Conservation (phyloP, 257 asterid genomes). For the Nicotiana attenuata region DNA sequence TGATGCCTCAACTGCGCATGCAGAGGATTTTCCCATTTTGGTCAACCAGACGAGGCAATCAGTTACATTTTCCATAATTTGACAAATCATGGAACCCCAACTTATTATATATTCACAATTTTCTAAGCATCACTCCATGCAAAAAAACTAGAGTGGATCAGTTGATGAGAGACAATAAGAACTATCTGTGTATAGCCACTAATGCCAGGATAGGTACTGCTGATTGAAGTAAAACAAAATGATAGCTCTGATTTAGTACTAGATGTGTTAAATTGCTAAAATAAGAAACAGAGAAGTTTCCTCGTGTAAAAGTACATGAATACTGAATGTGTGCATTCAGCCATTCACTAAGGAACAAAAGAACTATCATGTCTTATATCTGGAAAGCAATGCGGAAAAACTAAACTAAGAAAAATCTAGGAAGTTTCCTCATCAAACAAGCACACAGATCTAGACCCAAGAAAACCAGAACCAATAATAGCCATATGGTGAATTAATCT, state of each 20-base stretch:
- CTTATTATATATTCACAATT: not conserved
- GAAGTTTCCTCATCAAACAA: not conserved
- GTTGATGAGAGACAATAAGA: not conserved
- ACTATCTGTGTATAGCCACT: not conserved
- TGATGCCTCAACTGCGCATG: not conserved
- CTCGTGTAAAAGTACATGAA: not conserved
- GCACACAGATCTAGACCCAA: not conserved
- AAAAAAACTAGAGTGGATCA: not conserved
- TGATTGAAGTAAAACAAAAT: not conserved
- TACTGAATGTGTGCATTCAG: not conserved
- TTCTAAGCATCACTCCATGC: not conserved
- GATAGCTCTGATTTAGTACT: not conserved
- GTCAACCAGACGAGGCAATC: not conserved
- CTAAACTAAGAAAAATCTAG: not conserved
- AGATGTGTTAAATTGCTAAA: not conserved
- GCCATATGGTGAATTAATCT: not conserved
- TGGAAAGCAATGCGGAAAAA: not conserved
- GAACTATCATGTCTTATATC: not conserved
- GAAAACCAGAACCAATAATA: too few relatives aligned
- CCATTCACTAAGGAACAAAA: not conserved
- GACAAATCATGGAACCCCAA: not conserved
- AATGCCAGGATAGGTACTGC: not conserved
- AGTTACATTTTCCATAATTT: not conserved
- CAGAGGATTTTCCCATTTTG: not conserved
- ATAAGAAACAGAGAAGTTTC: not conserved